Percentiles rank a stretch among this genome's conserved stretches.
Conservation (phyloP, 495 filamentous ascomycete genomes). For the Aspergillus bridgeri region DNA sequence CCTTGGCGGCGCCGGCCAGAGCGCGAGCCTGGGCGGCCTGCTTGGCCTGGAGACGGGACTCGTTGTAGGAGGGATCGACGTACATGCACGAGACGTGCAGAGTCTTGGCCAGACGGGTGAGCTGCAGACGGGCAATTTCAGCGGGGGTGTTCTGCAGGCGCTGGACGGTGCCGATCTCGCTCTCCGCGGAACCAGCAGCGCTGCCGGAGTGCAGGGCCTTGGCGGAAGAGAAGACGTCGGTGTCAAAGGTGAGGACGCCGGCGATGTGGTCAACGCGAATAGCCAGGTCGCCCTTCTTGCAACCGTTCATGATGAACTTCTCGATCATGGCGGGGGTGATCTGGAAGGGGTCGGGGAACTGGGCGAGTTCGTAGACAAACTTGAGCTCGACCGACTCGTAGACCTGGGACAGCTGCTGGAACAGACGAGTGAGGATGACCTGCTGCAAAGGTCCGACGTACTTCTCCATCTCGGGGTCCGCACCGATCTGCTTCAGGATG, state of each 20-base stretch:
- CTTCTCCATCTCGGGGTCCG: slow-evolving; percentile 93
- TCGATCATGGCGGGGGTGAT: slow-evolving; percentile 88
- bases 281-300: slow-evolving; percentile 97
- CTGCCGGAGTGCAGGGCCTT: slow-evolving; percentile 89
- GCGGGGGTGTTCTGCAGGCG: slow-evolving; percentile 95
- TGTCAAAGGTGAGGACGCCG: slow-evolving; percentile 93
- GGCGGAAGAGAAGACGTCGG: slow-evolving; percentile 94
- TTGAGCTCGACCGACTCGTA: slow-evolving; percentile 96
- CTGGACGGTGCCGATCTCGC: slow-evolving; percentile 80
- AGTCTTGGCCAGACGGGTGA: slow-evolving; percentile 85
- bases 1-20: slow-evolving; percentile 80
- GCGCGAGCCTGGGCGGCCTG: slow-evolving; percentile 76
- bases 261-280: slow-evolving; percentile 95
- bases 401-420: slow-evolving; percentile 98
- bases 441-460: slow-evolving; percentile 94
- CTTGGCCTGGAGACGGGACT: slow-evolving; percentile 72
- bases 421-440: slow-evolving; percentile 95
- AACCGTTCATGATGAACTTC: slow-evolving; percentile 99
- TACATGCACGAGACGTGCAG: slow-evolving; percentile 92
- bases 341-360: slow-evolving; percentile 97
- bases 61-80: slow-evolving; percentile 84
- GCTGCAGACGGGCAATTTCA: slow-evolving; percentile 93
- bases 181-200: slow-evolving; percentile 82
- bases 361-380: slow-evolving; percentile 88
- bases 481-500: slow-evolving; percentile 89